Base-by-base conservation (phyloP, 805 yeast genomes). In the Komagataella populi region DNA sequence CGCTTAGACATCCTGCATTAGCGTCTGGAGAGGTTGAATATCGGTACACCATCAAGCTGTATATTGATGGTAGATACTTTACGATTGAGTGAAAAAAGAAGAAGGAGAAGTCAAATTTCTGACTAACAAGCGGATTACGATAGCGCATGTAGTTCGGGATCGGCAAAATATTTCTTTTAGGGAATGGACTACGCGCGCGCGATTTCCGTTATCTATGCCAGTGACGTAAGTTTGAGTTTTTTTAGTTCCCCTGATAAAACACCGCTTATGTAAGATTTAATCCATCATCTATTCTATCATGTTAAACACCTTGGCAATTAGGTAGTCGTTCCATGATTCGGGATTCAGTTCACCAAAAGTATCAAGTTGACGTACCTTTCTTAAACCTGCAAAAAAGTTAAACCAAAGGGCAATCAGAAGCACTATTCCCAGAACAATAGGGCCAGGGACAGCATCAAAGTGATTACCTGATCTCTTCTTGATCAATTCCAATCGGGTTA, bases 401-500 rank as follows among this genome's bases (percentile, higher is more conserved):
- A 88, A 63, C 7, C 76, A 61, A 58, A 91, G 72, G 3, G 91
- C 84, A 48, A 76, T 58, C 6, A 84, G 66, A 53, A 91, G 75
- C 10, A 87, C 89, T 23, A 72, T 54, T 4, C 93, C 87, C 46
- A 93, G 75, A 14, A 90, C 70, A 50, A 93, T 62, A 0, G 99
- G 99, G 10, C 99, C 99, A 52, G 85, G 61, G 50, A 95, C 83
- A 48, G 87, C 90, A 69, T 91, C 98, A 59, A 91, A 73, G 66
- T 90, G 97, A 59, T 77, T 77, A 49, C 91, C 95, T 23, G 89
- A 84, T 66, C 98, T 80, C 64, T 80, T 82, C 63, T 74, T 78
- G 63, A 91, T 93, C 52, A 83, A 74, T 39, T 72, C 73, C 56
- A 90, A 71, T 63, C 99, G 78, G 57, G 71, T 74, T 62, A 79